Evolutionary conservation across 148 eudicot species (phyloP), one percentile per base, ranked within the genome.

Genomic region (Amaranthus palmeri): DNA sequence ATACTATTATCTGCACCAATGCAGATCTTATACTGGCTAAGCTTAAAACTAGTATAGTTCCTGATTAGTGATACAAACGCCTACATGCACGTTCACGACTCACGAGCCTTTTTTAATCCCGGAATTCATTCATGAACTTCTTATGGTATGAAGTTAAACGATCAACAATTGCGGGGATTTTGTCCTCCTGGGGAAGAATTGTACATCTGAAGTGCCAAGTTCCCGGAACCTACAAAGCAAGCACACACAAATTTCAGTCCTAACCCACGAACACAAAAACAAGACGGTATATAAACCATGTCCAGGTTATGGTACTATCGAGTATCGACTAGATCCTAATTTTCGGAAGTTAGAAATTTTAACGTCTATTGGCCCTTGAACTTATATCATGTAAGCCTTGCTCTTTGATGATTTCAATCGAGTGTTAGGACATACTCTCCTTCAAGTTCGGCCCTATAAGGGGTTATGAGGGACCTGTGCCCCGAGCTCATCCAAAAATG

Each of bases 131-230:
- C 95, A 91, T 87, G 85, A 91, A 93, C 65, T 74, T 80, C 76
- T 87, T 74, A 57, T 93, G 98, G 84, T 91, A 93, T 10, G 83
- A 88, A 10, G 88, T 91, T 65, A 93, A 74, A 52, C 92, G 91
- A 4, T 85, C 72, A 18, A 88, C 95, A n/a, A 91, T 54, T 43
- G 91, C 97, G 1, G 97, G 97, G 65, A 93, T 91, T 78, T 87
- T 88, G 48, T 89, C 98, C 83, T 93, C 97, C 53, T 86, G 98
- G 11, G 97, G 98, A 72, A 93, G 79, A 76, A 93, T 93, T 47
- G 98, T 93, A 81, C 93, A 91, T 76, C 98, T 88, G 74, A 95
- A 78, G 81, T 95, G 98, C 98, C 97, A 91, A 1, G 96, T 89
- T 61, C 97, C 98, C 53, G 88, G 88, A 11, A 91, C 92, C 97